Conservation (phyloP, 2,329 filamentous ascomycete species). For the Teratosphaeria zuluensis region DNA sequence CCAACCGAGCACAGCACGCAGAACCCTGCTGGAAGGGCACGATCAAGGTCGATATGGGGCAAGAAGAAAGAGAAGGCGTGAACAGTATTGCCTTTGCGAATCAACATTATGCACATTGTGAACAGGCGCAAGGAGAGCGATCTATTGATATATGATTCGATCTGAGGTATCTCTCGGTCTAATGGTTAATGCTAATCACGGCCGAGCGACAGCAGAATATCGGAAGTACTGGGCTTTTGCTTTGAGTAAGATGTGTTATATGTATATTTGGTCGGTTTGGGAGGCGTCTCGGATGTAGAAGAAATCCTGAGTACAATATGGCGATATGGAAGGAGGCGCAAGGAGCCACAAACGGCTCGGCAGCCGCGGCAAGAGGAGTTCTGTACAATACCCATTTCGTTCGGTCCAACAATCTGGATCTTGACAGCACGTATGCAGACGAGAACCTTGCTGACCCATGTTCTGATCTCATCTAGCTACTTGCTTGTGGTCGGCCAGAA, state of each 20-base stretch:
- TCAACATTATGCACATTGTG: not conserved
- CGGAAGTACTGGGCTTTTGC: not conserved
- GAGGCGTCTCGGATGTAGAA: not conserved
- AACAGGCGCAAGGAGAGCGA: not conserved
- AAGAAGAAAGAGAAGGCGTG: constrained; percentile 10
- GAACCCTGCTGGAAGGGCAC: constrained; percentile 13
- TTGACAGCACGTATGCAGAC: not conserved
- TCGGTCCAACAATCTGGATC: not conserved
- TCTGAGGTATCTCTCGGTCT: not conserved
- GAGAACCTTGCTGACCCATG: not conserved
- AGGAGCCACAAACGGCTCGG: not conserved
- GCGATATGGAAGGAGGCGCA: not conserved
- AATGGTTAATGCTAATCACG: constrained; percentile 1
- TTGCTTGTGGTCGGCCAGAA: not conserved
- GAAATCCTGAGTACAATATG: not conserved
- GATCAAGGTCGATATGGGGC: constrained; percentile 14
- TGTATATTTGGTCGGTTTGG: not conserved
- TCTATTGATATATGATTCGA: not conserved
- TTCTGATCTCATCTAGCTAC: not conserved
- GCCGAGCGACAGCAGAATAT: not conserved
- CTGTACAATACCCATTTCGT: not conserved
- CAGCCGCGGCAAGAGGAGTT: not conserved
- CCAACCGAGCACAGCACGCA: constrained; percentile 23
- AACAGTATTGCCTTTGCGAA: not conserved
- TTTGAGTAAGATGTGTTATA: not conserved